Evolutionary conservation across 768 basidiomycete genomes (phyloP).

Genomic region (Auricularia auricula-judae): DNA sequence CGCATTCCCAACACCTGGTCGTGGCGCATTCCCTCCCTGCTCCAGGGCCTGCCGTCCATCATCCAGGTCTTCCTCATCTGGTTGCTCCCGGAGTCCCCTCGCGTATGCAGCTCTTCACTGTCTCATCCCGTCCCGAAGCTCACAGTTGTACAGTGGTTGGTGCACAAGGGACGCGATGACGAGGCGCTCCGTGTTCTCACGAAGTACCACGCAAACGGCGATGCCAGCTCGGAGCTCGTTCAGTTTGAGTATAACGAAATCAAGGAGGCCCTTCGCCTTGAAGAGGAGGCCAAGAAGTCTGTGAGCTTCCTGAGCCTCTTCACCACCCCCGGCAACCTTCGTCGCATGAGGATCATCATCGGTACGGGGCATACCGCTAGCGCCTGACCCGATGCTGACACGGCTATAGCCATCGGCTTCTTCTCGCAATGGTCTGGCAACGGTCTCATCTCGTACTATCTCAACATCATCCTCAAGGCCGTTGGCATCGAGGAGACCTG

Average conservation of each 20-base stretch:
- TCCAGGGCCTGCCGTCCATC: constrained; percentile 61
- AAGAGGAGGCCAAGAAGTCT: constrained; percentile 34
- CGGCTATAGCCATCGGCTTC: constrained; percentile 46
- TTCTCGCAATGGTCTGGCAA: constrained; percentile 85
- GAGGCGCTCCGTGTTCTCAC: constrained; percentile 63
- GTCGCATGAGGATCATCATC: constrained; percentile 65
- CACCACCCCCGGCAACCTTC: constrained; percentile 57
- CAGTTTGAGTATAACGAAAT: constrained; percentile 73
- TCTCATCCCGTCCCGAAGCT: background rate
- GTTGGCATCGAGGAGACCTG: constrained; percentile 20
- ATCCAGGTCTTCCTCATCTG: constrained; percentile 55
- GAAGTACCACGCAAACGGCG: constrained; percentile 74
- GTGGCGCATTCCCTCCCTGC: constrained; percentile 72
- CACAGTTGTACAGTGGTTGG: constrained; percentile 43
- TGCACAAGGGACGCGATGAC: constrained; percentile 61
- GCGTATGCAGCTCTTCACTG: background rate
- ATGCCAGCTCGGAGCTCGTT: constrained; percentile 39
- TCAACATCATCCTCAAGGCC: constrained; percentile 50
- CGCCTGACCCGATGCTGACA: no score
- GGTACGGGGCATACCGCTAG: no score
- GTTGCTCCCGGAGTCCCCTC: constrained; percentile 42
- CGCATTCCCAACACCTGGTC: constrained; percentile 56
- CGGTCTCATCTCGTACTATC: constrained; percentile 74
- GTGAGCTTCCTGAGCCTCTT: constrained; percentile 64
- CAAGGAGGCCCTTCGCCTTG: constrained; percentile 48